phyloP scores from a whole-genome alignment of 768 basidiomycete genomes.

The Cytidiella melzeri region DNA sequence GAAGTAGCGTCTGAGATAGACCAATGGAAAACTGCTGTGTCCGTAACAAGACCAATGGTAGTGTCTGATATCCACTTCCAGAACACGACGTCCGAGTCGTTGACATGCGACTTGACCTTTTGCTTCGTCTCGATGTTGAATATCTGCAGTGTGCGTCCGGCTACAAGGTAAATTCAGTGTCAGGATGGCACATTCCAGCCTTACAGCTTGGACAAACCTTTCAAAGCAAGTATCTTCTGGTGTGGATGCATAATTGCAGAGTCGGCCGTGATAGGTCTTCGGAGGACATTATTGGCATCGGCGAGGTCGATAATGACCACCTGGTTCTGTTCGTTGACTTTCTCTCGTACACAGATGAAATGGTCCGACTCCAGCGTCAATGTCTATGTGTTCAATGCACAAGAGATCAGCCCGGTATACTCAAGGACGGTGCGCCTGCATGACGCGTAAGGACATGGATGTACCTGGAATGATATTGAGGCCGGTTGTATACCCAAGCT shows the following conservation, averaged over 20 bases:
- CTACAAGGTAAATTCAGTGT: conserved; percentile 35
- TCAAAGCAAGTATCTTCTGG: conserved; percentile 94
- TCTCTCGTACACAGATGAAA: conserved; percentile 97
- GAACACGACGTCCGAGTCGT: conserved; percentile 91
- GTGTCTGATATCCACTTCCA: conserved; percentile 98
- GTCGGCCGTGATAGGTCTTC: conserved; percentile 95
- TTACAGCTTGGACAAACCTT: conserved; percentile 43
- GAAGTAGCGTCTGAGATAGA: conserved; percentile 68
- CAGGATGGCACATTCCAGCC: background rate
- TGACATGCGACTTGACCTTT: conserved; percentile 94
- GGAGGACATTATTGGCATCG: conserved; percentile 95
- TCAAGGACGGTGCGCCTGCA: background rate
- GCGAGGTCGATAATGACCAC: conserved; percentile 98
- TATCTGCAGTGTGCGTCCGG: conserved; percentile 89
- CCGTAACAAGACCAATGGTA: conserved; percentile 93
- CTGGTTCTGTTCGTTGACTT: conserved; percentile 91
- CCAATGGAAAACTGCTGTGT: conserved; percentile 92
- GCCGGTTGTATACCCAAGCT: conserved; percentile 94
- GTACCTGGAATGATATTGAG: conserved; percentile 94
- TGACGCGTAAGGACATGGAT: conserved; percentile 28
- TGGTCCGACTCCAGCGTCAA: conserved; percentile 96
- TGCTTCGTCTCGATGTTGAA: conserved; percentile 98
- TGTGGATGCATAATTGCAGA: conserved; percentile 97
- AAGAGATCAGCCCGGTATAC: background rate
- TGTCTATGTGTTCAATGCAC: conserved; percentile 41